A percentile compares a stretch with the other conserved stretches of the same genome.
phyloP scores from a whole-genome alignment of 164 flowering plant species.

The Dillenia turbinata region DNA sequence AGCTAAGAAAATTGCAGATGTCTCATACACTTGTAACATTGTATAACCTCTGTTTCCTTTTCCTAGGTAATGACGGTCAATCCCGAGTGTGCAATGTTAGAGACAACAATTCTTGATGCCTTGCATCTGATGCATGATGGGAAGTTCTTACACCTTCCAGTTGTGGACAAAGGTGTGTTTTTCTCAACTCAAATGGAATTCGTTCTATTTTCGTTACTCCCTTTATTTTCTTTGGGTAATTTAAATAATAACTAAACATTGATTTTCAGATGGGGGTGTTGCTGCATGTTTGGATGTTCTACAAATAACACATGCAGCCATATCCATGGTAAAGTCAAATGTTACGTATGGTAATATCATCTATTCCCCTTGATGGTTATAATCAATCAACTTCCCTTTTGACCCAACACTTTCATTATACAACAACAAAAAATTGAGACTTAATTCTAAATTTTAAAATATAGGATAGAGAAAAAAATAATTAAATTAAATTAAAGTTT shows the following conservation, averaged over 20 bases:
- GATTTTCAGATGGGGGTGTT: constrained; percentile 66
- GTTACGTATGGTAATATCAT: background rate
- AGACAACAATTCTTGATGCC: constrained; percentile 91
- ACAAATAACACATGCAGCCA: constrained; percentile 96
- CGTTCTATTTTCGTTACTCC: background rate
- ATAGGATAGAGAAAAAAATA: too few relatives aligned
- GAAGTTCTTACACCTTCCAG: constrained; percentile 93
- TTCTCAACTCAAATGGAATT: constrained; percentile 3
- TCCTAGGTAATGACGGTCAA: constrained; percentile 87
- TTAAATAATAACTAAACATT: constrained; percentile 5
- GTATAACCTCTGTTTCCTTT: background rate
- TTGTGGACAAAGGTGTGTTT: constrained; percentile 66
- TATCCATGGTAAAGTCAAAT: constrained; percentile 69
- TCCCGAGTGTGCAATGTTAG: constrained; percentile 85
- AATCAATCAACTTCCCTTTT: too few relatives aligned
- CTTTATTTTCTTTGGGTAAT: background rate
- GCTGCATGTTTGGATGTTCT: constrained; percentile 89
- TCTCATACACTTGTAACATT: background rate
- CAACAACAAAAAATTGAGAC: too few relatives aligned
- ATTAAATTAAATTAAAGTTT: too few relatives aligned
- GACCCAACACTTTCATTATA: too few relatives aligned
- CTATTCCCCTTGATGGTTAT: too few relatives aligned
- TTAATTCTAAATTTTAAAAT: too few relatives aligned
- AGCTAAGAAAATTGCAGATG: background rate
- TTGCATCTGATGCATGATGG: constrained; percentile 97